Conservation (phyloP, 129 eudicot genomes). For the Centrapalus pauciflorus region DNA sequence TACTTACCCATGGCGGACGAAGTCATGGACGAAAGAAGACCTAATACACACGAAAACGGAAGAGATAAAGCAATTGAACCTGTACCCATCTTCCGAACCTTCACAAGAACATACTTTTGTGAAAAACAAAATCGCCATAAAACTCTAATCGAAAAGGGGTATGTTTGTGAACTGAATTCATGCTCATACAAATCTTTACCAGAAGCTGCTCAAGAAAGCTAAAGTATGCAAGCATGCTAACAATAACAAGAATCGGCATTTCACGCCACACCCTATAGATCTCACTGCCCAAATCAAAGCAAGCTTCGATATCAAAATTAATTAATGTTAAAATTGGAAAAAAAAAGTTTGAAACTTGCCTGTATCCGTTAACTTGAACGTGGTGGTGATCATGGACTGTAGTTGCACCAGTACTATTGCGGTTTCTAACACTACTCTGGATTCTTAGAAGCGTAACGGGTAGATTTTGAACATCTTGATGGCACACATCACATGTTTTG, state of each 20-base stretch:
- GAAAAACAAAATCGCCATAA: not conserved
- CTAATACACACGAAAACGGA: conserved; percentile 86
- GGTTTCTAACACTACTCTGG: conserved; percentile 38
- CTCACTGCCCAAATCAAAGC: conserved; percentile 23
- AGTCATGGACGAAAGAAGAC: conserved; percentile 72
- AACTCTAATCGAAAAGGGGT: not conserved
- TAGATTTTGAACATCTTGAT: conserved; percentile 79
- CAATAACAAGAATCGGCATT: conserved; percentile 81
- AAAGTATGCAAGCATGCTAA: conserved; percentile 94
- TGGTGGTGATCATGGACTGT: conserved; percentile 32
- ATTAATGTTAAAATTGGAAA: not conserved
- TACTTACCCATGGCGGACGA: conserved; percentile 82
- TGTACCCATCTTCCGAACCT: conserved; percentile 72
- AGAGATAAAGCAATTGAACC: conserved; percentile 77
- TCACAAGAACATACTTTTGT: conserved; percentile 25
- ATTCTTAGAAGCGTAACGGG: conserved; percentile 78
- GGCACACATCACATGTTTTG: conserved; percentile 91
- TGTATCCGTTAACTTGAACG: conserved; percentile 56
- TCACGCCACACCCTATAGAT: conserved; percentile 86
- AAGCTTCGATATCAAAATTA: not conserved
- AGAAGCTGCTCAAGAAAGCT: conserved; percentile 92
- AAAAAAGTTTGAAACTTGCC: conserved; percentile 44
- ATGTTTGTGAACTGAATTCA: not conserved
- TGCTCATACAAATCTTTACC: conserved; percentile 36
- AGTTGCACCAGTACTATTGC: conserved; percentile 29